Evolutionary conservation across 129 eudicot genomes (phyloP), one percentile per base, ranked within the genome.

Genomic region (Centrapalus pauciflorus): DNA sequence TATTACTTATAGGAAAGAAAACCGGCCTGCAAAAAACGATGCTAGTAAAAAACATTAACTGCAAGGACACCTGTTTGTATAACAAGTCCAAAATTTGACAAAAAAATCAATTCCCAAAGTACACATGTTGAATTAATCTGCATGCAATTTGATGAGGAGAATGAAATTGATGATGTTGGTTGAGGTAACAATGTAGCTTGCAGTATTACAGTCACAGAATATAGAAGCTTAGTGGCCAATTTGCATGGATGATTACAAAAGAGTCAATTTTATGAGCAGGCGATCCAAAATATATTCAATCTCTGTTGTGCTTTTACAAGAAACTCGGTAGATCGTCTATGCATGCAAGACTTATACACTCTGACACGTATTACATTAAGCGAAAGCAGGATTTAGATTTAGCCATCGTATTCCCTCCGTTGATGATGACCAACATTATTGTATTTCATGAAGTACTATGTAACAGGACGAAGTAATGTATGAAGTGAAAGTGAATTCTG

Each of bases 91-190:
- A n/a, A n/a, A n/a, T n/a, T n/a, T 13, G 13, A 63, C 25, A 63
- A 40, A 37, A 63, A 11, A 45, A 45, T 23, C 16, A n/a, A n/a
- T n/a, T n/a, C 6, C 52, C 14, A 11, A 14, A 20, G 16, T 8
- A 3, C 45, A 38, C 67, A 61, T 20, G 30, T 21, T 3, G 21
- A 14, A 23, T 16, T 11, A n/a, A n/a, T n/a, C n/a, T 27, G 37
- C 69, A 64, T 64, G 49, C 46, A 12, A 64, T 24, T 41, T 41
- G n/a, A n/a, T 26, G 69, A 64, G 70, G 29, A 43, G 25, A 26
- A 16, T 25, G 20, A 64, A 24, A 43, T 37, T 23, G 51, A 24
- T 64, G 27, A 5, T 14, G 50, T 43, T 14, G 4, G 20, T n/a
- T 43, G n/a, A n/a, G n/a, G n/a, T 6, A 8, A 28, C 30, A 9